Percentiles rank a stretch among this genome's conserved stretches.
phyloP scores from a whole-genome alignment of 1,284 basidiomycete genomes.

The Fomitopsis palustris region DNA sequence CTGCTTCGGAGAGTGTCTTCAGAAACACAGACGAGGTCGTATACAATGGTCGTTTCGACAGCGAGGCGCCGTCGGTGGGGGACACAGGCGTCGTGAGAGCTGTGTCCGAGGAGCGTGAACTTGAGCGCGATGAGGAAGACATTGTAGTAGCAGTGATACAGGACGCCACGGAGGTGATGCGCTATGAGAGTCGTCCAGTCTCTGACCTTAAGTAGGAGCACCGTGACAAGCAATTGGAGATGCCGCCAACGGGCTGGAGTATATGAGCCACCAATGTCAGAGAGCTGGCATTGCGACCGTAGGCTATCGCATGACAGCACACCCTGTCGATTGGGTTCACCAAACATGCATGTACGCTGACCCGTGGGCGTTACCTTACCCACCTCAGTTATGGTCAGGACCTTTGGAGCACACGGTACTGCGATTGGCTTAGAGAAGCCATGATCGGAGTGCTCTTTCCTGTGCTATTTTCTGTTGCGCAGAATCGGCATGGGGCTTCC shows the following conservation, averaged over 20 bases:
- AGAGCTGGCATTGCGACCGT: not conserved
- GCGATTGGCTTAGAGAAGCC: not conserved
- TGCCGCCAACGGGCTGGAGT: not conserved
- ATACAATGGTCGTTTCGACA: constrained; percentile 31
- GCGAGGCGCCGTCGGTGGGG: not conserved
- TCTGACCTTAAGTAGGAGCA: not conserved
- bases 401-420: not conserved
- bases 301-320: not conserved
- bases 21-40: constrained; percentile 61
- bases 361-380: not conserved
- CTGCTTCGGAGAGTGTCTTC: constrained; percentile 51
- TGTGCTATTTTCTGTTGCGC: not conserved
- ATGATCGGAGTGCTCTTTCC: not conserved
- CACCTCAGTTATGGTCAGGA: not conserved
- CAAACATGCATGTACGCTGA: not conserved
- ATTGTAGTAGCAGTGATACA: not conserved
- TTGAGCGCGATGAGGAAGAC: not conserved
- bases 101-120: not conserved
- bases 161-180: not conserved
- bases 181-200: not conserved
- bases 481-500: not conserved
- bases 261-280: not conserved
- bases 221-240: not conserved
- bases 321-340: not conserved
- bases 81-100: not conserved